These are phyloP conservation scores for Yarrowia sp. DNA, from an alignment of 805 yeast species.

Conservation along the genomic window DNA sequence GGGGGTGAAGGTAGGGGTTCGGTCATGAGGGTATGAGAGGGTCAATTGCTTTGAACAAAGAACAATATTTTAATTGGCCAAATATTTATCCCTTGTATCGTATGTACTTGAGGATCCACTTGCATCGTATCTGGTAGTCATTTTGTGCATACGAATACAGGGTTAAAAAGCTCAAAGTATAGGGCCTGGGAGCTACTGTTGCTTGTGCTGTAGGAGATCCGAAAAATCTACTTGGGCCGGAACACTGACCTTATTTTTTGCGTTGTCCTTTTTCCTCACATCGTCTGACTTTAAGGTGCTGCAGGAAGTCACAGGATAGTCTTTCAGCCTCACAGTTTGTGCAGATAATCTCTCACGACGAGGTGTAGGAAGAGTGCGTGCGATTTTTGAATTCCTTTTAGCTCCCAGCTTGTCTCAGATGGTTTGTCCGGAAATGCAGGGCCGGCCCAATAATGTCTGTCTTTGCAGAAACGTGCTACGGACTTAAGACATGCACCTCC, in stretches of 20 bases:
- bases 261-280: background rate
- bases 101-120: too few relatives aligned
- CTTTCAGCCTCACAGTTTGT: constrained; percentile 1
- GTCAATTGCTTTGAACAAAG: too few relatives aligned
- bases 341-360: background rate
- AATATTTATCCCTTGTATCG: too few relatives aligned
- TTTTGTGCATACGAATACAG: too few relatives aligned
- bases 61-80: too few relatives aligned
- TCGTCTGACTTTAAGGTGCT: constrained; percentile 1
- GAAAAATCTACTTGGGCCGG: background rate
- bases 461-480: background rate
- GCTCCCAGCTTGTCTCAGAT: background rate
- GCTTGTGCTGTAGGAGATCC: background rate
- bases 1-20: too few relatives aligned
- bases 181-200: too few relatives aligned
- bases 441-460: constrained; percentile 1
- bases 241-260: too few relatives aligned
- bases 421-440: constrained; percentile 13
- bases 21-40: too few relatives aligned
- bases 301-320: constrained; percentile 1
- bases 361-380: background rate
- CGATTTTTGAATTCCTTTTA: background rate
- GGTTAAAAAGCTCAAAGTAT: too few relatives aligned
- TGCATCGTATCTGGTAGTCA: too few relatives aligned
- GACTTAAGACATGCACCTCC: background rate